Percentiles rank a stretch among this genome's conserved stretches.
phyloP scores from a whole-genome alignment of 306 rosid genomes.

The Senna siamea region DNA sequence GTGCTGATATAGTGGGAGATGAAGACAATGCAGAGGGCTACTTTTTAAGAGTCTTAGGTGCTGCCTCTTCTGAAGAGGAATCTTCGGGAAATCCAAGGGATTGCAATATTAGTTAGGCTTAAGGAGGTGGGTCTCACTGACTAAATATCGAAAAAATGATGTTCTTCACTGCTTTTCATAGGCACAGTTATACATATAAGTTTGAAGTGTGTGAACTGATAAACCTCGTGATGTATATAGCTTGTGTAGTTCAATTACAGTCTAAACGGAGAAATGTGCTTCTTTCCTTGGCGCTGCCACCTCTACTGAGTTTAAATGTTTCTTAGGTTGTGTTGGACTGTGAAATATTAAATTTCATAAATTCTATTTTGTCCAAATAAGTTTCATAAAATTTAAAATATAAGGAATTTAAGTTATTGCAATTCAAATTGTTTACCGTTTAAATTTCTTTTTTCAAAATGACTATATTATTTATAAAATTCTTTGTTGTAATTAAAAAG shows the following conservation, averaged over 20 bases:
- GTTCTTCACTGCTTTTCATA: background rate
- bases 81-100: constrained; percentile 8
- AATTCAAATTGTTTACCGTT: too few species aligned
- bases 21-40: constrained; percentile 47
- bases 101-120: constrained; percentile 4
- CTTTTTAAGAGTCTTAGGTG: constrained; percentile 39
- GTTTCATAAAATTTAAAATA: too few species aligned
- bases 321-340: too few species aligned
- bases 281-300: background rate
- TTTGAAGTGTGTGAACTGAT: background rate
- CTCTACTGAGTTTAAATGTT: background rate
- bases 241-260: background rate
- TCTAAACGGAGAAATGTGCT: background rate
- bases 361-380: too few species aligned
- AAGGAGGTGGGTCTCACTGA: background rate
- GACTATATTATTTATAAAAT: too few species aligned
- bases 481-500: too few species aligned
- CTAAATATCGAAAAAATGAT: background rate
- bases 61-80: constrained; percentile 49
- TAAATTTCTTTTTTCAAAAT: too few species aligned
- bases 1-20: constrained; percentile 51
- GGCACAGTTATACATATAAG: background rate
- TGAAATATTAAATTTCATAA: too few species aligned
- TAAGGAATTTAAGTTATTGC: too few species aligned
- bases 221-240: background rate